Evolutionary conservation across 805 yeast species (phyloP), one percentile per base, ranked within the genome.

Genomic region (Clavispora fructus): DNA sequence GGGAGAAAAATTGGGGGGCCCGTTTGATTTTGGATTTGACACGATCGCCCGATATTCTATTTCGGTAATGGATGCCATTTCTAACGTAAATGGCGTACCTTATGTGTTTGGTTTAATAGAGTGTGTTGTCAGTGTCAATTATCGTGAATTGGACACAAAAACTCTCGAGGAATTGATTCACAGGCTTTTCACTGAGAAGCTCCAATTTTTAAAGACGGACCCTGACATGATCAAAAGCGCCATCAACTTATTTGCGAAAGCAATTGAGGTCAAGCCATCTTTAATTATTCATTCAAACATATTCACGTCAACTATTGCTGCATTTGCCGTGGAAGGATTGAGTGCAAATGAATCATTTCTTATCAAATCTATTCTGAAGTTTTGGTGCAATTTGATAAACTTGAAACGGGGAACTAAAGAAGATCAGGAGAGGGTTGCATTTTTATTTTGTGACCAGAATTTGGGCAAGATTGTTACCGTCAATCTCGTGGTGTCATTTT

Each of bases 1-100:
- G 13, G 64, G 78, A 4, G 96, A 88, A 56, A 60, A 70, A 4
- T 61, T 79, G 6, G 69, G 77, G 16, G 90, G 90, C 0, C 87
- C 94, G 0, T 87, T 85, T 61, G 81, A 77, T 9, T 75, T 85
- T 39, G 53, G 50, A 4, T 39, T 29, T 29, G 45, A 46, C 5
- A 37, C 45, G 12, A 46, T 48, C 3, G 19, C 48, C 25, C 46
- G 43, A 13, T 51, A 44, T 37, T 45, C 40, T 12, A 42, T 46
- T 29, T 37, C 50, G 8, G 37, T 52, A 12, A 54, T 54, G 57
- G 41, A 44, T 13, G 31, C 14, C 29, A 46, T 45, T 19, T 19
- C 42, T 10, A 56, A 62, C 55, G 14, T 51, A 27, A 50, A 67
- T 48, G 60, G 77, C 1, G 62, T 77, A 23, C 75, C 80, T 6